Evolutionary conservation across 1,284 basidiomycete species (phyloP), one percentile per base, ranked within the genome.

Genomic region (Fereydounia khargensis): DNA sequence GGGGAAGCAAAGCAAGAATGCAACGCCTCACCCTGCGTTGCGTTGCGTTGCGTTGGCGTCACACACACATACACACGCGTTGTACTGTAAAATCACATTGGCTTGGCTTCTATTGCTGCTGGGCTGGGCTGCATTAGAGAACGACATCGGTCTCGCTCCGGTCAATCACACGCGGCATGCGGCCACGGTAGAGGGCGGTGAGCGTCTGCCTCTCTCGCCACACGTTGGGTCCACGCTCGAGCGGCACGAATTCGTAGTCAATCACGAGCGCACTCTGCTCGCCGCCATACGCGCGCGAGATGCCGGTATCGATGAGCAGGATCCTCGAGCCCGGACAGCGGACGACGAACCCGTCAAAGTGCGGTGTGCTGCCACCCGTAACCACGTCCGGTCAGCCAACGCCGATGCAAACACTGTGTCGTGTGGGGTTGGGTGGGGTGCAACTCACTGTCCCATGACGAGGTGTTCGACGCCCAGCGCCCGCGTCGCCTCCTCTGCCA

Each of bases 221-320:
- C 4, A 23, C 27, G 18, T 44, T 45, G 7, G 27, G 31, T 2
- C 6, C 20, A 3, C 16, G 27, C 13, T 6, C n/a, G 18, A 55
- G 6, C 14, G 52, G 52, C 9, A 14, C 10, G 10, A 69, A 47
- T 19, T 56, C 41, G 9, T 60, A 53, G 22, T 72, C 69, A 30
- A 72, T 53, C 18, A 72, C 33, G 9, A 75, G 42, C 5, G 73
- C 71, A 35, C 49, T 55, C 40, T 68, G 70, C 32, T 64, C 51
- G 2, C 73, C 73, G 22, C 72, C 70, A 25, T 75, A 75, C 1
- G 69, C 71, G 2, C 47, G 28, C 14, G 56, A 63, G 30, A 74
- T 73, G 18, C 73, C 73, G 2, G 73, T 75, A 31, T 75, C 73
- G 32, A 75, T 75, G 35, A 74, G 47, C 3, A 69, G 40, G 24